Conservation (phyloP, 768 basidiomycete genomes). For the Cytidiella melzeri region DNA sequence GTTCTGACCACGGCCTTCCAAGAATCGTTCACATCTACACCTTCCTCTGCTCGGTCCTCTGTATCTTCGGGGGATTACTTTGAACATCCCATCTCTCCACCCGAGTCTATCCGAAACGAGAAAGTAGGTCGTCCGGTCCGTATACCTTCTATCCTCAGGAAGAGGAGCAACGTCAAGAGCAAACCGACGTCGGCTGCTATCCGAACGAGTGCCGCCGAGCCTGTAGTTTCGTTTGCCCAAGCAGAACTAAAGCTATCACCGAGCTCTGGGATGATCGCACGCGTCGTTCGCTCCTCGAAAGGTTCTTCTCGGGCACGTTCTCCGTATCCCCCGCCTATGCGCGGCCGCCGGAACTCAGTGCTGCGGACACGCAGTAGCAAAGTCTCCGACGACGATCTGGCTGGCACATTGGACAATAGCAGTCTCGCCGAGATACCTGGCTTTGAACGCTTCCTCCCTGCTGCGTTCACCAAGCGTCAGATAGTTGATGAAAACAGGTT, state of each 20-base stretch:
- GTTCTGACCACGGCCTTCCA: slow-evolving; percentile 12
- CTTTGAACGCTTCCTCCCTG: slow-evolving; percentile 11
- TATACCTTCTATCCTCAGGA: not conserved
- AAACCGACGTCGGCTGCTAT: slow-evolving; percentile 1
- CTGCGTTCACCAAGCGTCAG: slow-evolving; percentile 2
- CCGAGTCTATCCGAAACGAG: slow-evolving; percentile 8
- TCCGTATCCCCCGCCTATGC: slow-evolving; percentile 11
- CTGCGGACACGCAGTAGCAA: not conserved
- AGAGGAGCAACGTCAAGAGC: slow-evolving; percentile 2
- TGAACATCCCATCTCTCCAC: slow-evolving; percentile 5
- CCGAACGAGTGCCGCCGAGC: slow-evolving; percentile 13
- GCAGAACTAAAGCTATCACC: slow-evolving; percentile 11
- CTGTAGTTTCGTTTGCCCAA: slow-evolving; percentile 15
- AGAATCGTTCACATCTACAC: slow-evolving; percentile 9
- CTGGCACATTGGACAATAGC: slow-evolving; percentile 6
- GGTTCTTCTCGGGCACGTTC: slow-evolving; percentile 8
- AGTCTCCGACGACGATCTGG: slow-evolving; percentile 13
- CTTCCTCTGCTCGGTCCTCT: slow-evolving; percentile 6
- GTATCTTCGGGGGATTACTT: not conserved
- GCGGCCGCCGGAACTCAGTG: slow-evolving; percentile 9
- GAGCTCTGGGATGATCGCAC: slow-evolving; percentile 3
- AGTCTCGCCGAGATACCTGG: slow-evolving; percentile 9
- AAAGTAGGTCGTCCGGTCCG: not conserved
- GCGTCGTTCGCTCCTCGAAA: slow-evolving; percentile 4
- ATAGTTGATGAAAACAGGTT: slow-evolving; percentile 9